A percentile compares a stretch with the other conserved stretches of the same genome.
Evolutionary conservation across 2,329 filamentous ascomycete genomes (phyloP).

Genomic region (Rachicladosporium sp.): DNA sequence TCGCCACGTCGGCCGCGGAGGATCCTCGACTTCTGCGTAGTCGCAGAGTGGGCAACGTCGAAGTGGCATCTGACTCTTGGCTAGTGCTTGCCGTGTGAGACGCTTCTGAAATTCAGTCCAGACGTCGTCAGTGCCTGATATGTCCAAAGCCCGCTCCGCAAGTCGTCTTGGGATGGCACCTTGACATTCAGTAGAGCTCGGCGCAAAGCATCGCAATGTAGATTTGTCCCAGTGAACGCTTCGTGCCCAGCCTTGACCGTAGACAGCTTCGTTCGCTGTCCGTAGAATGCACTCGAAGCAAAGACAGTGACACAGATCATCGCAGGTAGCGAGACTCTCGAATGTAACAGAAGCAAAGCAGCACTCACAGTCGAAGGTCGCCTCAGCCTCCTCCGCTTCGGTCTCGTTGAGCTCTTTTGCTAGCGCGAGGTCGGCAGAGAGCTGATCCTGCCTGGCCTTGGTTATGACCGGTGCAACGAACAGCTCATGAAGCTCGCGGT

Average conservation of each 20-base stretch:
- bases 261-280: constrained; percentile 74
- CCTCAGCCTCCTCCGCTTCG: constrained; percentile 34
- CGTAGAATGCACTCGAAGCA: constrained; percentile 75
- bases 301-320: constrained; percentile 55
- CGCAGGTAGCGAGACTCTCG: constrained; percentile 64
- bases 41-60: constrained; percentile 80
- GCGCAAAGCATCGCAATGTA: constrained; percentile 73
- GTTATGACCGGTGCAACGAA: constrained; percentile 32
- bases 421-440: constrained; percentile 28
- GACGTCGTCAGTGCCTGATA: constrained; percentile 58
- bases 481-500: constrained; percentile 36
- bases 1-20: constrained; percentile 13
- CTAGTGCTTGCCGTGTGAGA: constrained; percentile 61
- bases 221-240: constrained; percentile 62
- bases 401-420: constrained; percentile 36
- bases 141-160: constrained; percentile 60
- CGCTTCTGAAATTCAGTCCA: constrained; percentile 67
- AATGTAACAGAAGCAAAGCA: constrained; percentile 62
- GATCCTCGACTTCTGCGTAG: constrained; percentile 72
- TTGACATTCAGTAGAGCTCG: constrained; percentile 51
- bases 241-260: constrained; percentile 81
- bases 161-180: constrained; percentile 61
- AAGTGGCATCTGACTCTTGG: constrained; percentile 61
- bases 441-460: constrained; percentile 26
- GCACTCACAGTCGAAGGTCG: constrained; percentile 59